These are phyloP conservation scores for Fusarium ramigenum DNA, from an alignment of 2,329 filamentous ascomycete species.

Conservation along the genomic window DNA sequence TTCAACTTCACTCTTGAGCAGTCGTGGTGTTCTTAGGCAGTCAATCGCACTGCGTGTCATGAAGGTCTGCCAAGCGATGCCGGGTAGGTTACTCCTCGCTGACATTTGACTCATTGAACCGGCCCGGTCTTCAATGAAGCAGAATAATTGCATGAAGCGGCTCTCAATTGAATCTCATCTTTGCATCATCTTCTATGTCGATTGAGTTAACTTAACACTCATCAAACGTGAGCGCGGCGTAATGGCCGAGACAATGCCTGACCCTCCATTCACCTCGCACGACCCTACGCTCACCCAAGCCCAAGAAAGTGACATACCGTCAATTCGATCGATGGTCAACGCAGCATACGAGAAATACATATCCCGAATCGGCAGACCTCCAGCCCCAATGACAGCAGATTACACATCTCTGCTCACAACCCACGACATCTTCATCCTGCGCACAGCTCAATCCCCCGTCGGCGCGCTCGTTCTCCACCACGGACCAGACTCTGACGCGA, in stretches of 20 bases:
- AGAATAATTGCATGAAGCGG: too few relatives aligned
- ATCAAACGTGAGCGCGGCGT: too few relatives aligned
- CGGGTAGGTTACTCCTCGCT: not conserved
- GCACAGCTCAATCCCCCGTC: conserved; percentile 19
- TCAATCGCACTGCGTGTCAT: too few relatives aligned
- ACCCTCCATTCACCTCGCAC: not conserved
- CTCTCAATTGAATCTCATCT: too few relatives aligned
- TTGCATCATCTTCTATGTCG: too few relatives aligned
- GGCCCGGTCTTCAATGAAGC: not conserved
- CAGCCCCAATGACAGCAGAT: conserved; percentile 50
- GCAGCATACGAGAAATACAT: conserved; percentile 49
- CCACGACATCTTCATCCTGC: conserved; percentile 39
- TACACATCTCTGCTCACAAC: conserved; percentile 44
- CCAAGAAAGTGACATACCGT: conserved; percentile 34
- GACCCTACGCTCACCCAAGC: not conserved
- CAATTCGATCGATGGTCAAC: conserved; percentile 44
- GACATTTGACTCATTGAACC: not conserved
- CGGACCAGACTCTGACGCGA: conserved; percentile 10
- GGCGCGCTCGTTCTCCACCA: conserved; percentile 45
- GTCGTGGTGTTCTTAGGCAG: fast-evolving
- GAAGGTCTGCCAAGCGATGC: fast-evolving
- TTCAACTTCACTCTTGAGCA: fast-evolving
- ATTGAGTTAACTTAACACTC: too few relatives aligned
- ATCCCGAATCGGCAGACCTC: conserved; percentile 47
- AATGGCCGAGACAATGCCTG: too few relatives aligned